phyloP scores from a whole-genome alignment of 768 basidiomycete species.

The Collybiopsis confluens region DNA sequence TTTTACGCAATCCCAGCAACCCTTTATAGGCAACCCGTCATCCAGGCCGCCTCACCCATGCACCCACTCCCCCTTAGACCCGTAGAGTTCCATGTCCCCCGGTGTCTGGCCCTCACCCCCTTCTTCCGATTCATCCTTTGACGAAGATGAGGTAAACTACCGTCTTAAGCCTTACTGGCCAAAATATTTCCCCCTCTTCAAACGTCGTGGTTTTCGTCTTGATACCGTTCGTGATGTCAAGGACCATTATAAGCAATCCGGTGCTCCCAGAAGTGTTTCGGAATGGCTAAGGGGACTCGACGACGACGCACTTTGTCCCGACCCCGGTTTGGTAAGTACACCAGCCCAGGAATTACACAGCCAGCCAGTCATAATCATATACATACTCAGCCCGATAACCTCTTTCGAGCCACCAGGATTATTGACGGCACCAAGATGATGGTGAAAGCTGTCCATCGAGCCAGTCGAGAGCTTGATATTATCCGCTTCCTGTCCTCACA shows the following conservation, averaged over 20 bases:
- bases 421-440: conserved; percentile 51
- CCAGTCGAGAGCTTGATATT: conserved; percentile 60
- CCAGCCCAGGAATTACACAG: too few species aligned
- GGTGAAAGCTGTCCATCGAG: conserved; percentile 62
- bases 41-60: conserved; percentile 7
- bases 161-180: conserved; percentile 64
- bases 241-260: conserved; percentile 39
- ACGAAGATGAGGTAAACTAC: conserved; percentile 56
- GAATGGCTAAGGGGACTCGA: conserved; percentile 27
- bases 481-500: conserved; percentile 53
- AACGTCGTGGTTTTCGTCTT: conserved; percentile 52
- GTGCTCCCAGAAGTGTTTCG: not conserved
- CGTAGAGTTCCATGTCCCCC: conserved; percentile 7
- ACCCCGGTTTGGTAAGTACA: conserved; percentile 61
- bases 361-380: too few species aligned
- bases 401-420: conserved; percentile 62
- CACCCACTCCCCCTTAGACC: not conserved
- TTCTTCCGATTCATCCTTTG: conserved; percentile 47
- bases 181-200: conserved; percentile 43
- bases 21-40: conserved; percentile 12
- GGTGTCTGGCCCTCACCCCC: conserved; percentile 32
- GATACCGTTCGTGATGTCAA: conserved; percentile 69
- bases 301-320: conserved; percentile 64
- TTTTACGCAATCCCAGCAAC: conserved; percentile 9
- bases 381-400: conserved; percentile 74